phyloP scores from a whole-genome alignment of 73 alveolate genomes.

The Blepharisma stoltei region DNA sequence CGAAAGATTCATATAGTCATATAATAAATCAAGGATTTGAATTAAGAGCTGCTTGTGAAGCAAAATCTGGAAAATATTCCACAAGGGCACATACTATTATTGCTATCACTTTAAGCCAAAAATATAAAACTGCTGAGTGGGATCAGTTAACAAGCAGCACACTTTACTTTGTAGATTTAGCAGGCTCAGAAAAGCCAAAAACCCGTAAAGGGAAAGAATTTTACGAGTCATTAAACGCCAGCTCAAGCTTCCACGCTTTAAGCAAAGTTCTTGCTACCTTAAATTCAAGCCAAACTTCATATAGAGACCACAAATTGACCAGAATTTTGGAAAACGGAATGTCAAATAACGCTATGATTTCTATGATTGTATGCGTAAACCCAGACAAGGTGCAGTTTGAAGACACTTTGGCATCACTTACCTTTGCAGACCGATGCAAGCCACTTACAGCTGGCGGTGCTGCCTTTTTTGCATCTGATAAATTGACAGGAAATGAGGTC shows the following conservation, averaged over 20 bases:
- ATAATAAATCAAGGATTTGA: conserved; percentile 21
- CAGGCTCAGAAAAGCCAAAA: conserved; percentile 40
- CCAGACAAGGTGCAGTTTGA: conserved; percentile 31
- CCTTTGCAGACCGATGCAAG: conserved; percentile 33
- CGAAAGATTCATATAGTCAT: neutral
- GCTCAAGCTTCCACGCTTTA: conserved; percentile 31
- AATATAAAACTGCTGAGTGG: conserved; percentile 15
- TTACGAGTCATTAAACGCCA: conserved; percentile 25
- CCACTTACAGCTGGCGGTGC: neutral
- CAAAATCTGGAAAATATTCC: conserved; percentile 24
- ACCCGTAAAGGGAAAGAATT: conserved; percentile 27
- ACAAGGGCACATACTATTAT: conserved; percentile 29
- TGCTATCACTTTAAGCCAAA: conserved; percentile 12
- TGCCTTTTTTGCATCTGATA: neutral
- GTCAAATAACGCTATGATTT: neutral
- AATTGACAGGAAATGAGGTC: conserved; percentile 21
- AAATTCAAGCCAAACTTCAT: conserved; percentile 29
- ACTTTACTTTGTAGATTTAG: conserved; percentile 29
- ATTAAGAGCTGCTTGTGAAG: conserved; percentile 19
- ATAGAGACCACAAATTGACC: conserved; percentile 32
- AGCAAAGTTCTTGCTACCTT: conserved; percentile 26
- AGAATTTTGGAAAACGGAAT: conserved; percentile 14
- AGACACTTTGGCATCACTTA: conserved; percentile 36
- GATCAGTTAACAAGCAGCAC: neutral
- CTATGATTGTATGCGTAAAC: conserved; percentile 20